Evolutionary conservation across 345 rosid genomes (phyloP), one percentile per base, ranked within the genome.

Genomic region (Ailanthus altissimus): DNA sequence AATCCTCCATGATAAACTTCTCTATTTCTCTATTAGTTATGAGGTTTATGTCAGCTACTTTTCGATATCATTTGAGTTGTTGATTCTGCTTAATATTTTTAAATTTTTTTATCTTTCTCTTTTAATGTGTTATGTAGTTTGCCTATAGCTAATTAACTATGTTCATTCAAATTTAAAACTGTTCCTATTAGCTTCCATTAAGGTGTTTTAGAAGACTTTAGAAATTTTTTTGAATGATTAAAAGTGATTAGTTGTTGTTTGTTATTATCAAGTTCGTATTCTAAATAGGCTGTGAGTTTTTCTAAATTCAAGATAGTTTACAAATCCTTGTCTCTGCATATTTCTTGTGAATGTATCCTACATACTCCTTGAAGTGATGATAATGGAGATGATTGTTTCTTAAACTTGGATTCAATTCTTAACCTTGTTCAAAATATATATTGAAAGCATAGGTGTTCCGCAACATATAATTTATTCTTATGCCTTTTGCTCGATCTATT

Each of bases 381-480:
- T 56, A 40, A 2, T 2, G 25, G 47, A 53, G 73, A 36, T 70
- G 28, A 11, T 28, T 51, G 6, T 18, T 70, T n/a, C 60, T 70
- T 65, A 23, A 10, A 18, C 23, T 66, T 11, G 46, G 47, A 36
- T 70, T 54, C 20, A 38, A 70, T 21, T 28, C 26, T 28, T 12
- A 69, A 67, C 59, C 73, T 50, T 28, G 20, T 54, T n/a, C 61
- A 20, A 54, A 64, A 21, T 65, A 51, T 50, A 43, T 42, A 64
- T 64, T 20, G 49, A 2, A 64, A 18, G 7, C 6, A 3, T 32
- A n/a, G 47, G 16, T 42, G 5, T 70, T 36, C 38, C 47, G 4
- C 54, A 49, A 68, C 6, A 6, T n/a, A 70, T 70, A 53, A 40
- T 71, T 57, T 71, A 21, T 71, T 21, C 45, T 15, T 32, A n/a